Base-by-base conservation (phyloP, 495 filamentous ascomycete genomes). In the Penicillium malachiteum region DNA sequence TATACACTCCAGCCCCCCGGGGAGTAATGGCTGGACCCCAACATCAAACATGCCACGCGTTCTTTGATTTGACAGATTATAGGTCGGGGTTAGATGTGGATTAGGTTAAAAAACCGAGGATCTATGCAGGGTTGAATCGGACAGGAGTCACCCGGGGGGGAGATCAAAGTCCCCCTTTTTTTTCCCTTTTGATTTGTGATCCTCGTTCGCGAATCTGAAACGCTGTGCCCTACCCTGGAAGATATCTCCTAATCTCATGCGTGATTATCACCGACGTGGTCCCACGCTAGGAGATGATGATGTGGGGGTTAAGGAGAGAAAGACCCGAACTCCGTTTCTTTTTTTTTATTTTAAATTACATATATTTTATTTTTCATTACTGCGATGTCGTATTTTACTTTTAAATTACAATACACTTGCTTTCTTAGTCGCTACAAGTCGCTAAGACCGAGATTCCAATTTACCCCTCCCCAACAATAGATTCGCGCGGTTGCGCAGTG, bases 401-500 rank as follows among this genome's bases (percentile, higher is more conserved):
- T 10, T 42, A 6, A 10, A 30, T 44, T 37, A 13, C 8, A 37
- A 7, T 37, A 37, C 12, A 5, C 11, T n/a, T n/a, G n/a, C n/a
- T n/a, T n/a, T n/a, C 42, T 44, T 44, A 30, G 42, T 30, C 42
- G 21, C 42, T 12, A 5, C 26, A 30, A 30, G 42, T 30, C 42
- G 21, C 42, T 12, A 5, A 11, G 17, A 44, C 42, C 42, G 42
- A 18, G 42, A 44, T 44, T 30, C 21, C 42, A 16, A 11, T 7
- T 31, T 13, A 13, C 30, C 26, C 3, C 21, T 11, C n/a, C 43
- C 43, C 38, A 11, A 6, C 38, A 11, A 14, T 17, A 41, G 6
- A 46, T 46, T 31, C n/a, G 26, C 43, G 43, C 43, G 43, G 42
- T 56, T 56, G 54, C 54, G 46, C 54, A 56, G 46, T 56, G n/a